A percentile compares a stretch with the other conserved stretches of the same genome.
Conservation (phyloP, 2,329 filamentous ascomycete genomes). For the Aspergillus sergii region DNA sequence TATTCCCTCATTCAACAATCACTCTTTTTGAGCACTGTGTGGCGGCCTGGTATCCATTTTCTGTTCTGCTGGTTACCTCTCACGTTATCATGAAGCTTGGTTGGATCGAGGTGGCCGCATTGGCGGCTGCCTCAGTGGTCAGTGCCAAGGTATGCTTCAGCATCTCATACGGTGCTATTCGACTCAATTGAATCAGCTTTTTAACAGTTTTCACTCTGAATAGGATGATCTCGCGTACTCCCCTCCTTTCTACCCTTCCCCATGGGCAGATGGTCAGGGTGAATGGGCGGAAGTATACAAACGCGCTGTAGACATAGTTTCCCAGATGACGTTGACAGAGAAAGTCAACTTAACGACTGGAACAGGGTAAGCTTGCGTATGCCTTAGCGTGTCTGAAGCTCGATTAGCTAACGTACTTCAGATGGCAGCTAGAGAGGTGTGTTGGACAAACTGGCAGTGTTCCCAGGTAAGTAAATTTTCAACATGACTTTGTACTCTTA, state of each 20-base stretch:
- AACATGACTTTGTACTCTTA: slow-evolving; percentile 8
- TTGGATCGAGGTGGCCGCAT: slow-evolving; percentile 35
- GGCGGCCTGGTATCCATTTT: neutral
- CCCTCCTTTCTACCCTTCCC: slow-evolving; percentile 78
- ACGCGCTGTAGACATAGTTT: slow-evolving; percentile 77
- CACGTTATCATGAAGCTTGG: slow-evolving; percentile 37
- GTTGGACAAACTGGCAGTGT: slow-evolving; percentile 68
- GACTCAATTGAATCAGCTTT: neutral
- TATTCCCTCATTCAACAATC: neutral
- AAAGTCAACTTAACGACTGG: slow-evolving; percentile 97
- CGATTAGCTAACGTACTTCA: slow-evolving; percentile 28
- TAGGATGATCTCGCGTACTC: slow-evolving; percentile 45
- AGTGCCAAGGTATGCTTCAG: slow-evolving; percentile 34
- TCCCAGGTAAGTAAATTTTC: slow-evolving; percentile 37
- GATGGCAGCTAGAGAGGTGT: slow-evolving; percentile 71
- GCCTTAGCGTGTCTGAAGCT: neutral
- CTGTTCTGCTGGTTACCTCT: slow-evolving; percentile 4
- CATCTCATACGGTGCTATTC: neutral
- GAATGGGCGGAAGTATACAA: slow-evolving; percentile 75
- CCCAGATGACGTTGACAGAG: slow-evolving; percentile 78
- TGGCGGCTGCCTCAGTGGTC: slow-evolving; percentile 35
- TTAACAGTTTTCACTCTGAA: neutral
- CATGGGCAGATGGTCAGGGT: slow-evolving; percentile 77
- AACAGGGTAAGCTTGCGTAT: slow-evolving; percentile 63
- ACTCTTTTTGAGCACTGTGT: slow-evolving; percentile 1